Conservation (phyloP, 192 early-diverging fungal species). For the Pilobolus umbonatus region DNA sequence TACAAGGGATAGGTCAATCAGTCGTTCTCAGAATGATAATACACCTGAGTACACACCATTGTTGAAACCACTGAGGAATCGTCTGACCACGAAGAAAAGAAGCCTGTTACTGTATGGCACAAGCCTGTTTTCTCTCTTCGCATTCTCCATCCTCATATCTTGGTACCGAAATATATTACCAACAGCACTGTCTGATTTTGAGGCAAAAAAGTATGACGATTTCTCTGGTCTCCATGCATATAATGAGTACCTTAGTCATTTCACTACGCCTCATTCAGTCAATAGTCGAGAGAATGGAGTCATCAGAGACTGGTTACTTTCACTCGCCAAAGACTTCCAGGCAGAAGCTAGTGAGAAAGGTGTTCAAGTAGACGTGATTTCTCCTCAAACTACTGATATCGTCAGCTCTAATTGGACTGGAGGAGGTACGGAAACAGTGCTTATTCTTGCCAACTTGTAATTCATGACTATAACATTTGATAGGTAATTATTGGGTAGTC, state of each 20-base stretch:
- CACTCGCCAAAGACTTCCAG: background rate
- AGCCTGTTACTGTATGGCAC: background rate
- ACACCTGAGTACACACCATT: no score
- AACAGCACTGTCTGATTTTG: slow-evolving; percentile 15
- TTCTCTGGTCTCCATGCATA: slow-evolving; percentile 35
- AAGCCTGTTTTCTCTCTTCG: background rate
- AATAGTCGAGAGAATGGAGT: slow-evolving; percentile 22
- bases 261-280: slow-evolving; percentile 27
- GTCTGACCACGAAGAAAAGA: background rate
- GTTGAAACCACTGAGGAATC: no score
- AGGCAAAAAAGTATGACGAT: slow-evolving; percentile 12
- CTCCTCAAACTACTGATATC: slow-evolving; percentile 5
- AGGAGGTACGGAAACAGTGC: no score
- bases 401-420: background rate
- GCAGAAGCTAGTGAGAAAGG: slow-evolving; percentile 8
- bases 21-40: no score
- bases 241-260: slow-evolving; percentile 26
- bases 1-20: no score
- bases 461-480: background rate
- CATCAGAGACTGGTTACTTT: slow-evolving; percentile 19
- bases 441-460: background rate
- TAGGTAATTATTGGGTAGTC: slow-evolving; percentile 24
- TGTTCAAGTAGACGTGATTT: slow-evolving; percentile 20
- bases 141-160: slow-evolving; percentile 10
- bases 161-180: slow-evolving; percentile 9